These are phyloP conservation scores for Artemisia tridentata DNA, from an alignment of 129 eudicot genomes.

Conservation along the genomic window DNA sequence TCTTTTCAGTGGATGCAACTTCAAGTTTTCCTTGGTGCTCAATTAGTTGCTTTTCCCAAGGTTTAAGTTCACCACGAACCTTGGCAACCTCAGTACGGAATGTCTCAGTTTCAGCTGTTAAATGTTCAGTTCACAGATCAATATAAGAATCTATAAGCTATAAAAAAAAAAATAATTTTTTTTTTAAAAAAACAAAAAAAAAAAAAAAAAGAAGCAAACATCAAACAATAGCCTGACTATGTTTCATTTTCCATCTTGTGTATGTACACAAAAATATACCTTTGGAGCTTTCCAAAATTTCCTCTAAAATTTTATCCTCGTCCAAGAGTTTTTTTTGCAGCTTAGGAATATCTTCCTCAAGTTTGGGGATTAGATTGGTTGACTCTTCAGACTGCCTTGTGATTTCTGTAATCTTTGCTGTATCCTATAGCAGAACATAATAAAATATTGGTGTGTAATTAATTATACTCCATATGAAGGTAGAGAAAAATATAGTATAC, in stretches of 20 bases:
- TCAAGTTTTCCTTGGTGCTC: conserved; percentile 86
- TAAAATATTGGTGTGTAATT: conserved; percentile 14
- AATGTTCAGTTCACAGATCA: background rate
- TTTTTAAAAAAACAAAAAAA: background rate
- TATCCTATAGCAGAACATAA: conserved; percentile 49
- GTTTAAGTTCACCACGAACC: conserved; percentile 78
- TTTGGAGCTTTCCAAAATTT: conserved; percentile 74
- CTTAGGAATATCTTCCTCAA: conserved; percentile 72
- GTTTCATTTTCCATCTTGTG: background rate
- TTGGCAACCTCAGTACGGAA: conserved; percentile 64
- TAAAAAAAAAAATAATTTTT: background rate
- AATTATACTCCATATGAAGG: background rate
- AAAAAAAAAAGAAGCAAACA: background rate
- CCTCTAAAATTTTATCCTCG: conserved; percentile 81
- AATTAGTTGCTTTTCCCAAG: conserved; percentile 90
- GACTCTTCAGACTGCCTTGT: conserved; percentile 73
- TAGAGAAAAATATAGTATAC: conserved; percentile 29
- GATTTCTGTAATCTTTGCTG: conserved; percentile 55
- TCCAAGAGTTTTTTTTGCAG: conserved; percentile 61
- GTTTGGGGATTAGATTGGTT: conserved; percentile 56
- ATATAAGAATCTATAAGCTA: background rate
- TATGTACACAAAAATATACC: conserved; percentile 37
- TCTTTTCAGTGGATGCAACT: conserved; percentile 72
- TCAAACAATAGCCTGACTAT: background rate
- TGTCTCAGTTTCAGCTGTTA: conserved; percentile 80